Base-by-base conservation (phyloP, 1,284 basidiomycete genomes). In the Fomitopsis schrenkii region DNA sequence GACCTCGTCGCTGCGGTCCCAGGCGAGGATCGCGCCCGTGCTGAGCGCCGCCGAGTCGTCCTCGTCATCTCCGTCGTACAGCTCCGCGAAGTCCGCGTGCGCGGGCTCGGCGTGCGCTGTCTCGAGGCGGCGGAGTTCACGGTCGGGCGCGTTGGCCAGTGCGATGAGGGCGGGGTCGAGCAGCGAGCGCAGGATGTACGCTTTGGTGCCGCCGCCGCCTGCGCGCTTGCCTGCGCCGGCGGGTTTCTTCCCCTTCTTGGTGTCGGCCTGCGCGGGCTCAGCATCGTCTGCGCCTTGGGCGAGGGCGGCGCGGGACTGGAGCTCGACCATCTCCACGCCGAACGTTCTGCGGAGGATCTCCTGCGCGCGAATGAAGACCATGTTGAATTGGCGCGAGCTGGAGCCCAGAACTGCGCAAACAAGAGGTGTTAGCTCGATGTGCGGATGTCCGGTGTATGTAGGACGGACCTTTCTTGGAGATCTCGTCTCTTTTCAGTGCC, bases 271-370 rank as follows among this genome's bases (percentile, higher is more conserved):
- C 7, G 36, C 10, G 35, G 52, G 52, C 52, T 54, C 52, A 14
- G 52, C n/a, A 3, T 66, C 70, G 35, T 74, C 72, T 17, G 74
- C 75, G 38, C 81, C 79, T 14, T 36, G 35, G 22, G 33, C 33
- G 3, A 83, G 73, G 54, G 81, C 83, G 1, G 83, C 82, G 40
- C 87, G 84, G 0, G 85, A 79, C 52, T 82, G 83, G n/a, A 93
- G 80, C 71, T 93, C 89, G 19, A 87, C 83, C 14, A 93, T 79
- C 65, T 92, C 87, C 83, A 92, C 85, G 3, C 86, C 89, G 67
- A 93, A 90, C 0, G 81, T 85, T 30, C 79, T 78, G 30, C 75
- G 75, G 12, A 93, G 75, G 15, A 82, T 83, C 3, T 70, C 68
- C 61, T 93, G 88, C 0, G 91, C 90, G 19, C 68, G 70, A 1